A percentile compares a stretch with the other conserved stretches of the same genome.
phyloP scores from a whole-genome alignment of 2,329 filamentous ascomycete species.

The Microascus cirrosus region DNA sequence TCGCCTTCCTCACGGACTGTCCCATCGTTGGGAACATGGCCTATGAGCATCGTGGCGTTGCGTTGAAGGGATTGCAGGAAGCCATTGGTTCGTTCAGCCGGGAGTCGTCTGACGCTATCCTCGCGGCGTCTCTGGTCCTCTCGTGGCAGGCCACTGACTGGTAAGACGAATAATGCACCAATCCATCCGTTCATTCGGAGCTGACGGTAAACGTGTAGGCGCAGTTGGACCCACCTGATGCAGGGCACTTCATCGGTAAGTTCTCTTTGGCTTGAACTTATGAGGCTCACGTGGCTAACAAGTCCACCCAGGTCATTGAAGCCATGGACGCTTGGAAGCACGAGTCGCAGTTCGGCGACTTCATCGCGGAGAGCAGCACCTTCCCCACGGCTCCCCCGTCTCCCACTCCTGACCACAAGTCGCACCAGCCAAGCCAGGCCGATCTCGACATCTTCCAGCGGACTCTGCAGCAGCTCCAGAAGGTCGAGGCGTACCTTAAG shows the following conservation, averaged over 20 bases:
- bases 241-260: slow-evolving; percentile 80
- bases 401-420: slow-evolving; percentile 48
- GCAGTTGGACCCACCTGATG: slow-evolving; percentile 86
- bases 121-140: slow-evolving; percentile 82
- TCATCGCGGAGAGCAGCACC: slow-evolving; percentile 69
- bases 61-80: slow-evolving; percentile 78
- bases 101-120: slow-evolving; percentile 79
- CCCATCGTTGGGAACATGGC: slow-evolving; percentile 77
- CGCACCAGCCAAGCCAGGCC: slow-evolving; percentile 55
- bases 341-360: slow-evolving; percentile 74
- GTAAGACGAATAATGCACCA: slow-evolving; percentile 37
- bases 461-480: slow-evolving; percentile 55
- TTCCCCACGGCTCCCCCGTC: slow-evolving; percentile 57
- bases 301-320: slow-evolving; percentile 58
- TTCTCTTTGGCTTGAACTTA: slow-evolving; percentile 9
- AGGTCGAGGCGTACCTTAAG: slow-evolving; percentile 57
- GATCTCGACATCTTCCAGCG: slow-evolving; percentile 58
- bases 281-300: background rate
- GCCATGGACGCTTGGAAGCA: slow-evolving; percentile 89
- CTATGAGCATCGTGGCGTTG: slow-evolving; percentile 77
- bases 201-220: slow-evolving; percentile 39
- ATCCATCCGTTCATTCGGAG: slow-evolving; percentile 11
- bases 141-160: slow-evolving; percentile 97
- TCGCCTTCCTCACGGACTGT: slow-evolving; percentile 82
- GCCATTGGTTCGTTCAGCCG: slow-evolving; percentile 77